Base-by-base conservation (phyloP, 129 eudicot genomes). In the Dittrichia graveolens region DNA sequence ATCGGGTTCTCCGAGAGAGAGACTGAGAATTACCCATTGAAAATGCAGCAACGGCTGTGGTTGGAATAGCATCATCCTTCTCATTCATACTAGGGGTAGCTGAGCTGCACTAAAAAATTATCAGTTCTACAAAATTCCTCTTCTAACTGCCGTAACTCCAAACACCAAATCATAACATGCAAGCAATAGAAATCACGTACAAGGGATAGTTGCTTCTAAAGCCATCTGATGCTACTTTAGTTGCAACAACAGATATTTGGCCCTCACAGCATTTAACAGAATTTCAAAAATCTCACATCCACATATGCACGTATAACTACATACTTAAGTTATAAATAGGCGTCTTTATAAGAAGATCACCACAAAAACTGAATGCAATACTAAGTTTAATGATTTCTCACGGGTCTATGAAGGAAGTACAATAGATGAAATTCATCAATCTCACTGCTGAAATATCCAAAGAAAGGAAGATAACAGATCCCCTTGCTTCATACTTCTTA, bases 1-100 rank as follows among this genome's bases (percentile, higher is more conserved):
- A 79, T 71, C 95, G 84, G 39, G 98, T 94, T 72, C 98, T 86
- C 69, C 98, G 88, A 56, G 98, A 94, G 77, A 83, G 90, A 75
- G 98, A 75, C 60, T 84, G 98, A 55, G 95, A 83, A 75, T 80
- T 77, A 77, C 80, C 87, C 81, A 84, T 61, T 13, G 96, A 87
- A 69, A 80, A 82, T 77, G 90, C 39, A 72, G 80, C 79, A 45
- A 90, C 88, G n/a, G 88, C 80, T 61, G 95, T 78, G 34, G 95
- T 84, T 72, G 95, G 95, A 75, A 94, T 79, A 64, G 84, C 87
- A 79, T 94, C 98, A 82, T 89, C 95, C 57, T 61, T 82, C 73
- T 94, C 96, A 83, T 79, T 67, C 73, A 89, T 80, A 69, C 85
- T 85, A 73, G 91, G 86, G 61, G 80, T 77, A 67, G 81, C 87